Evolutionary conservation across 225 moss, liverwort and hornwort genomes (phyloP).

Genomic region (Neckera pumila): DNA sequence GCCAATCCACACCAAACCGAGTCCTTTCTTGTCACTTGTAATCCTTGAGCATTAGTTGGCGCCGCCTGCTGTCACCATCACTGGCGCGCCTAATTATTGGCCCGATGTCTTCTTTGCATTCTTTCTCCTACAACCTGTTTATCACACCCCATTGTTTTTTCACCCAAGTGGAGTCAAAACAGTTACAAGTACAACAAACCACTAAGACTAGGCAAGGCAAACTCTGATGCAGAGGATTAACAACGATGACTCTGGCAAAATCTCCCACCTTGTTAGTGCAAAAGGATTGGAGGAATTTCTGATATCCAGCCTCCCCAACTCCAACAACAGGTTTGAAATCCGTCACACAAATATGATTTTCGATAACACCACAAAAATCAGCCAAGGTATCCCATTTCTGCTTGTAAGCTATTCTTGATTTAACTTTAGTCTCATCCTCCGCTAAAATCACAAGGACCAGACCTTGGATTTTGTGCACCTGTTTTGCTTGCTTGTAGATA

Average conservation of each 20-base stretch:
- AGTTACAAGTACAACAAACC: not conserved
- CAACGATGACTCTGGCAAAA: not conserved
- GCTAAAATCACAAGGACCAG: not conserved
- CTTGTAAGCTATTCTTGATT: not conserved
- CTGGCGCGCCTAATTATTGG: no score
- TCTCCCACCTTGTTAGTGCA: not conserved
- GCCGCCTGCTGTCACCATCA: no score
- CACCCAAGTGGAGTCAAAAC: not conserved
- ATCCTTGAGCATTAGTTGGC: no score
- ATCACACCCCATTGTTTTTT: not conserved
- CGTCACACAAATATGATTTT: rapidly evolving
- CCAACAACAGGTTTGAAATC: not conserved
- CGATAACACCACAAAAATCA: not conserved
- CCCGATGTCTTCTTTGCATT: no score
- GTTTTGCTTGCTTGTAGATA: not conserved
- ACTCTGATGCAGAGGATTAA: not conserved
- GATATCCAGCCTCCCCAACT: not conserved
- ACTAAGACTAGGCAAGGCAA: not conserved
- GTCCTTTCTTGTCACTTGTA: no score
- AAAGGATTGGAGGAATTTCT: not conserved
- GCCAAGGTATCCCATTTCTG: not conserved
- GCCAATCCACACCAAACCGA: no score
- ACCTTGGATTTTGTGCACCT: not conserved
- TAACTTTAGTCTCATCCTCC: not conserved
- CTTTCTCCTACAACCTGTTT: not conserved